These are phyloP conservation scores for Phytophthora ohioensis DNA, from an alignment of 352 stramenopile genomes.

Conservation along the genomic window DNA sequence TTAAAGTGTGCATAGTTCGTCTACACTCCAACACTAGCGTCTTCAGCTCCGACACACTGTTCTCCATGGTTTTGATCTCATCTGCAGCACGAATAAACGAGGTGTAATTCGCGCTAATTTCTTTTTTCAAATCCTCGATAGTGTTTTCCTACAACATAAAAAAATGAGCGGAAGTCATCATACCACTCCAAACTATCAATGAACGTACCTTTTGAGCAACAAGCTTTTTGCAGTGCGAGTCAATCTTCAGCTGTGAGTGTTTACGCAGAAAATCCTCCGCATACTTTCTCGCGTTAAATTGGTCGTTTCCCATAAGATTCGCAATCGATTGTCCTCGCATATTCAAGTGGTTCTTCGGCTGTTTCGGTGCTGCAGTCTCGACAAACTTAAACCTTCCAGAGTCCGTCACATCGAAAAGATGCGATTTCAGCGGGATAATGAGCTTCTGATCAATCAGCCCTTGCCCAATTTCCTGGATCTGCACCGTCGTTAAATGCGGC, in stretches of 20 bases:
- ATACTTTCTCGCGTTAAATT: constrained; percentile 80
- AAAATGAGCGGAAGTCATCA: not conserved
- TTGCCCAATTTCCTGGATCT: constrained; percentile 69
- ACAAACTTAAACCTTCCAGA: constrained; percentile 69
- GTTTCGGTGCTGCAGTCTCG: constrained; percentile 52
- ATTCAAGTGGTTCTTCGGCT: constrained; percentile 74
- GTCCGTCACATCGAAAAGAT: constrained; percentile 76
- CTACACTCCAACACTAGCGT: constrained; percentile 79
- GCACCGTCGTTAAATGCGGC: constrained; percentile 41
- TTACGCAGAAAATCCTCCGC: constrained; percentile 83
- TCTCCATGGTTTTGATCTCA: constrained; percentile 88
- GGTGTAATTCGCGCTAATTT: constrained; percentile 86
- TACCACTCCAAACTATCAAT: not conserved
- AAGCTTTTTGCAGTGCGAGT: constrained; percentile 79
- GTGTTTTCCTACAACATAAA: constrained; percentile 64
- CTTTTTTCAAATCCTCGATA: constrained; percentile 85
- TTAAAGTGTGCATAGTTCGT: constrained; percentile 67
- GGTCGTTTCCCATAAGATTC: constrained; percentile 76
- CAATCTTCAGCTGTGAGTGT: constrained; percentile 78
- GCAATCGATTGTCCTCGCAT: constrained; percentile 78
- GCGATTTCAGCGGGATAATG: constrained; percentile 78
- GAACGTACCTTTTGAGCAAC: constrained; percentile 68
- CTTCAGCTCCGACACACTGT: constrained; percentile 85
- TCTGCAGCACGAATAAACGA: constrained; percentile 78
- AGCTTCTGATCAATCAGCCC: constrained; percentile 77